Percentiles rank a stretch among this genome's conserved stretches.
Evolutionary conservation across 169 alveolate species (phyloP).

Genomic region (Eimeria brunetti): DNA sequence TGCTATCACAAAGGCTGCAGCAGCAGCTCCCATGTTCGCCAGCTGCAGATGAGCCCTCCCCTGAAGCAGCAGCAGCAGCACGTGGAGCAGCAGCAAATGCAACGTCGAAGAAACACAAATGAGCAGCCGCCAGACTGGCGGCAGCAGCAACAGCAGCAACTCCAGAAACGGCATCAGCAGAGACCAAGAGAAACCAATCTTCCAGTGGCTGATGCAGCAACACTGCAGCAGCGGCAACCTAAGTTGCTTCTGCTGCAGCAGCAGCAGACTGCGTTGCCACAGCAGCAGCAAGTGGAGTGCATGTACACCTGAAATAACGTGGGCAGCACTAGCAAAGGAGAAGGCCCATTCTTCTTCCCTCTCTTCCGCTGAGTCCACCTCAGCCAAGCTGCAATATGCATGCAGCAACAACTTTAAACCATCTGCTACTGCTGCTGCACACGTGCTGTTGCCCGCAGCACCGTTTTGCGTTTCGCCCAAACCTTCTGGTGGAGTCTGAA

Average conservation of each 20-base stretch:
- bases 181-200: background rate
- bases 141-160: background rate
- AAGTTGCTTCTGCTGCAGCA: background rate
- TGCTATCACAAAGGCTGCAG: background rate
- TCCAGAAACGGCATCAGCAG: too few relatives aligned
- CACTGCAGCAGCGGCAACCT: background rate
- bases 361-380: background rate
- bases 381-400: background rate
- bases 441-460: background rate
- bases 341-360: background rate
- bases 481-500: background rate
- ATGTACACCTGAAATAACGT: background rate
- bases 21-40: background rate
- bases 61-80: constrained; percentile 40
- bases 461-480: too few relatives aligned
- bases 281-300: background rate
- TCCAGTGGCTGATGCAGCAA: background rate
- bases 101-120: background rate
- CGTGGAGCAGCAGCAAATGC: background rate
- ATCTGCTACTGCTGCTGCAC: constrained; percentile 13
- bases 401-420: background rate
- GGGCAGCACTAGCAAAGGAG: background rate
- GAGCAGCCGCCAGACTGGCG: background rate
- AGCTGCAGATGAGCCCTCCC: background rate
- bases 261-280: constrained; percentile 13